Evolutionary conservation across 2,329 filamentous ascomycete species (phyloP).

Genomic region (Lachnellula hyalina): DNA sequence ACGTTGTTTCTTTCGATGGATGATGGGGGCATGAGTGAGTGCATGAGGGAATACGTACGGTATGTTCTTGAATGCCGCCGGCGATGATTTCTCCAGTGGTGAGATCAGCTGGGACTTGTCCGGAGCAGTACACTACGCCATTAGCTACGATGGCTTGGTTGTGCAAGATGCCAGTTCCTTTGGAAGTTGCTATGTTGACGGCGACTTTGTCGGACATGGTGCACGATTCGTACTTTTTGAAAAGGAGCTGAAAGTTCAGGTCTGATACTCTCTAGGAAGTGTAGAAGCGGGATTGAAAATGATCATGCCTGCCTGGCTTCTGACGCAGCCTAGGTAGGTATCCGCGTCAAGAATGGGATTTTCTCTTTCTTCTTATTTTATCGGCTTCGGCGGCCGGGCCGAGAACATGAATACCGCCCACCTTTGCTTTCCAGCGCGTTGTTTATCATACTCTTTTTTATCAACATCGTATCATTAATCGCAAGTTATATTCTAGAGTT

Average conservation of each 20-base stretch:
- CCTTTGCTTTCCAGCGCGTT: too few species aligned
- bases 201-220: slow-evolving; percentile 2
- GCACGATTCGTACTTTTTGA: not conserved
- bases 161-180: slow-evolving; percentile 1
- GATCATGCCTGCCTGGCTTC: too few species aligned
- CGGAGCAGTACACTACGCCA: slow-evolving; percentile 7
- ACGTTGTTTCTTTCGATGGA: too few species aligned
- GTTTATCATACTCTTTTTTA: too few species aligned
- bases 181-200: not conserved
- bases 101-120: slow-evolving; percentile 2
- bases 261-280: not conserved
- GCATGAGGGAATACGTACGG: not conserved
- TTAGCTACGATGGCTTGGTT: slow-evolving; percentile 8
- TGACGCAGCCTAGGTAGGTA: too few species aligned
- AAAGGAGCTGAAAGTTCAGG: not conserved
- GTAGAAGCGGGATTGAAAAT: not conserved
- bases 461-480: too few species aligned
- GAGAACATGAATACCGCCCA: too few species aligned
- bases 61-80: slow-evolving; percentile 1
- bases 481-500: too few species aligned
- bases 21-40: too few species aligned
- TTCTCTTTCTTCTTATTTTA: too few species aligned
- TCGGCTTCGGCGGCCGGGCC: too few species aligned
- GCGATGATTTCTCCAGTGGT: not conserved
- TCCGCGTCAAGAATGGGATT: too few species aligned